Evolutionary conservation across 805 yeast species (phyloP).

Genomic region (Metschnikowia dekortorum): DNA sequence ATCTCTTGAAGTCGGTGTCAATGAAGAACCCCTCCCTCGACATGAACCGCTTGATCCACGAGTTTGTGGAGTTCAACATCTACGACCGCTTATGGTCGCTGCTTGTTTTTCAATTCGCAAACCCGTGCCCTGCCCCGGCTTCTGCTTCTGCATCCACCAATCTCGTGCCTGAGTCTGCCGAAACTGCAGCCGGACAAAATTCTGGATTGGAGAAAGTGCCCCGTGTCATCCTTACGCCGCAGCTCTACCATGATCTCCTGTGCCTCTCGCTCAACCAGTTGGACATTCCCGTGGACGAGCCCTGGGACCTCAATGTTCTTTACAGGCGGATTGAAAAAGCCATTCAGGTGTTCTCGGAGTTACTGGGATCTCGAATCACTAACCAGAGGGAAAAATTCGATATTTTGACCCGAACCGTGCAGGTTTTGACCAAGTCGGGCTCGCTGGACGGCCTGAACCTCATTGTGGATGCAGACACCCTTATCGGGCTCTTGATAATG

Average conservation of each 20-base stretch:
- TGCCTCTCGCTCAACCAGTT: slow-evolving; percentile 47
- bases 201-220: background rate
- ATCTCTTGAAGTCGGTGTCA: slow-evolving; percentile 27
- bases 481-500: slow-evolving; percentile 67
- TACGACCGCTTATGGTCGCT: slow-evolving; percentile 65
- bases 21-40: slow-evolving; percentile 38
- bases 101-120: slow-evolving; percentile 29
- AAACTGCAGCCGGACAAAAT: background rate
- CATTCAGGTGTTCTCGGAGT: slow-evolving; percentile 44
- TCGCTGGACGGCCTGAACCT: slow-evolving; percentile 15
- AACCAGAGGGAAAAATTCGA: slow-evolving; percentile 46
- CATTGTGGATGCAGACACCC: slow-evolving; percentile 73
- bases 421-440: slow-evolving; percentile 37
- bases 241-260: slow-evolving; percentile 32
- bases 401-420: slow-evolving; percentile 49
- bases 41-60: slow-evolving; percentile 52
- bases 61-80: slow-evolving; percentile 66
- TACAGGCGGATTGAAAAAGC: slow-evolving; percentile 47
- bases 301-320: slow-evolving; percentile 36
- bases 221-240: slow-evolving; percentile 20
- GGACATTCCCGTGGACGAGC: slow-evolving; percentile 40
- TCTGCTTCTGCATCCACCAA: no score
- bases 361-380: slow-evolving; percentile 34
- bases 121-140: slow-evolving; percentile 6
- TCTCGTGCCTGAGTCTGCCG: background rate